A percentile compares a stretch with the other conserved stretches of the same genome.
Conservation (phyloP, 1,284 basidiomycete genomes). For the Cerrena zonata region DNA sequence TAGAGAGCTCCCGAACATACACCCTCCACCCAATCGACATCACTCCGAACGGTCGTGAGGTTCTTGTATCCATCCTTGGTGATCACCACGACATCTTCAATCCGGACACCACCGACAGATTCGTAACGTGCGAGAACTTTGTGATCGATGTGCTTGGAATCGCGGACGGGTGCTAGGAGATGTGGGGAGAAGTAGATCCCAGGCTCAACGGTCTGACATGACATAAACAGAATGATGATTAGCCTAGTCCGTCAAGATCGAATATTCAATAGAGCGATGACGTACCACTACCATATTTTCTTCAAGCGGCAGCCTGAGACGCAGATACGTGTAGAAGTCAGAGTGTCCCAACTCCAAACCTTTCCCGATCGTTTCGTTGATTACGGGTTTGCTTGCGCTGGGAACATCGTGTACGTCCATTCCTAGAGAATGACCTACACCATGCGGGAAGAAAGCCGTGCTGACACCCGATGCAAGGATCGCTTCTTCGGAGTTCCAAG, state of each 20-base stretch:
- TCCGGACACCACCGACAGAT: conserved; percentile 79
- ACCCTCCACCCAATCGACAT: conserved; percentile 71
- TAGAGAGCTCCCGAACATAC: conserved; percentile 62
- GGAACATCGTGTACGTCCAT: conserved; percentile 87
- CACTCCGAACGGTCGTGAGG: conserved; percentile 74
- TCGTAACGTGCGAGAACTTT: conserved; percentile 70
- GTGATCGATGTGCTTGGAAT: conserved; percentile 67
- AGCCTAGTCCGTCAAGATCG: background rate
- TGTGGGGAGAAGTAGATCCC: conserved; percentile 84
- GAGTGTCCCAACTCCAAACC: conserved; percentile 43
- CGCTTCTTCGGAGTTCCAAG: conserved; percentile 56
- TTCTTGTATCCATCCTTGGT: conserved; percentile 66
- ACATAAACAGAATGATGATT: background rate
- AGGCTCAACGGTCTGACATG: conserved; percentile 75
- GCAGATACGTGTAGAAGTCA: conserved; percentile 71
- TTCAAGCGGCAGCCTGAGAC: conserved; percentile 67
- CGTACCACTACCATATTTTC: conserved; percentile 79
- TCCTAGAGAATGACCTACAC: conserved; percentile 82
- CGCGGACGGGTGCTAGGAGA: conserved; percentile 61
- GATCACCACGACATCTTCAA: conserved; percentile 83
- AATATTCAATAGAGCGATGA: conserved; percentile 14
- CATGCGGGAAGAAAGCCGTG: conserved; percentile 87
- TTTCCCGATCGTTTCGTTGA: conserved; percentile 45
- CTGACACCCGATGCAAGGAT: conserved; percentile 73
- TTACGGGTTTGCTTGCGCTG: conserved; percentile 59